Evolutionary conservation across 2,329 filamentous ascomycete species (phyloP).

Genomic region (Ambrosiella cleistominuta): DNA sequence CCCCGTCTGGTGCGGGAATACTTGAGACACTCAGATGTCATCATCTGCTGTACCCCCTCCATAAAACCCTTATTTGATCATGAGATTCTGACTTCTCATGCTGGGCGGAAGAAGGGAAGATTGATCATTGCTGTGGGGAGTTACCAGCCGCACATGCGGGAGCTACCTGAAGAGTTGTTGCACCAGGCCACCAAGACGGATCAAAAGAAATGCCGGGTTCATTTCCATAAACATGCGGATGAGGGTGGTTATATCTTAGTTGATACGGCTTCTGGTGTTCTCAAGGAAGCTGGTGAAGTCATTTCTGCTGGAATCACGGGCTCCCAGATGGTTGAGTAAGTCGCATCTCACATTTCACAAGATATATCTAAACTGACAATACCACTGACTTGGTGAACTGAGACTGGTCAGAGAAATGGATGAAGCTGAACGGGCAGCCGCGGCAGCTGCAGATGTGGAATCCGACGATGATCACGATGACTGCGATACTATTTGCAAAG

Average conservation of each 20-base stretch:
- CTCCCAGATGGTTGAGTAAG: constrained; percentile 62
- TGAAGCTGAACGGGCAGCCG: neutral
- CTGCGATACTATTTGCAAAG: neutral
- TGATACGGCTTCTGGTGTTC: constrained; percentile 59
- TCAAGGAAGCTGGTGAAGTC: constrained; percentile 75
- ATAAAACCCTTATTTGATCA: constrained; percentile 57
- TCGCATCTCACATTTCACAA: constrained; percentile 11
- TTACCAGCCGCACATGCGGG: constrained; percentile 56
- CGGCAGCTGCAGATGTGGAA: neutral
- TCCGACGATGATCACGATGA: constrained; percentile 1
- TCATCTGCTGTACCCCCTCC: constrained; percentile 79
- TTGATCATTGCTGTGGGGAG: constrained; percentile 58
- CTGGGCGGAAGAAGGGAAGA: constrained; percentile 51
- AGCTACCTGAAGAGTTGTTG: constrained; percentile 63
- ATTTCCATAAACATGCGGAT: constrained; percentile 48
- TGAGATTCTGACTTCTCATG: constrained; percentile 51
- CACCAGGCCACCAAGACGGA: constrained; percentile 38
- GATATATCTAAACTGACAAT: constrained; percentile 12
- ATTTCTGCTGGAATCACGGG: constrained; percentile 58
- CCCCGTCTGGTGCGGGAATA: constrained; percentile 50
- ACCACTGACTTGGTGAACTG: constrained; percentile 53
- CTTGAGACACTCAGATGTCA: constrained; percentile 55
- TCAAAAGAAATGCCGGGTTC: constrained; percentile 26
- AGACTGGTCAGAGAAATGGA: constrained; percentile 33
- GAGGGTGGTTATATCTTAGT: constrained; percentile 53